Base-by-base conservation (phyloP, 768 basidiomycete species). In the Tulasnella sp. region DNA sequence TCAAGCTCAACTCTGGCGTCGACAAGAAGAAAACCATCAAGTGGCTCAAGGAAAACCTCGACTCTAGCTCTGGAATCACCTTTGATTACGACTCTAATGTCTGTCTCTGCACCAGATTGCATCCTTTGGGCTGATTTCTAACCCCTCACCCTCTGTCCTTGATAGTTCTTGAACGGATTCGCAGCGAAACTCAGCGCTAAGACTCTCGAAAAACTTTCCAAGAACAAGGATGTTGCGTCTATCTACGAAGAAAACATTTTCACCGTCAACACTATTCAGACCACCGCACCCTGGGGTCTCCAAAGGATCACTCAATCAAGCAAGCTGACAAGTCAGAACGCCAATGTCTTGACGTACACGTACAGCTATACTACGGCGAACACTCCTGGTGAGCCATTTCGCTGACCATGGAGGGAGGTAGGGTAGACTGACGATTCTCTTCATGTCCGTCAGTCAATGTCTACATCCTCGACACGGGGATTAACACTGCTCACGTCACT, bases 401-500 rank as follows among this genome's bases (percentile, higher is more conserved):
- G 6, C 19, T n/a, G n/a, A 1, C 19, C 6, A 22, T 15, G 12
- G 19, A 7, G 11, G 11, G 9, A n/a, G n/a, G 49, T 6, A n/a
- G 49, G 3, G 11, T 49, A 49, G 19, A n/a, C 49, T 49, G 49
- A 49, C 49, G n/a, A 22, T 7, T 22, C n/a, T 73, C 72, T 31
- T 58, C 72, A 22, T 45, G 64, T 64, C 29, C 77, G 52, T 70
- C 64, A 73, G 75, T 79, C 71, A 69, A 75, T 45, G 82, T 87
- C 77, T 86, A 85, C 77, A 78, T 86, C 71, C 79, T 87, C 76
- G 86, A 75, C 77, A 79, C 77, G 14, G 78, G 78, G 12, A 72
- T 79, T 49, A 70, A 68, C 19, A 54, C 58, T 34, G 67, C 42
- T 25, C 78, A 78, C 52, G 15, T 54, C 17, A 52, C 74, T 17